Evolutionary conservation across 805 yeast genomes (phyloP), one percentile per base, ranked within the genome.

Genomic region (Torulaspora microellipsoides): DNA sequence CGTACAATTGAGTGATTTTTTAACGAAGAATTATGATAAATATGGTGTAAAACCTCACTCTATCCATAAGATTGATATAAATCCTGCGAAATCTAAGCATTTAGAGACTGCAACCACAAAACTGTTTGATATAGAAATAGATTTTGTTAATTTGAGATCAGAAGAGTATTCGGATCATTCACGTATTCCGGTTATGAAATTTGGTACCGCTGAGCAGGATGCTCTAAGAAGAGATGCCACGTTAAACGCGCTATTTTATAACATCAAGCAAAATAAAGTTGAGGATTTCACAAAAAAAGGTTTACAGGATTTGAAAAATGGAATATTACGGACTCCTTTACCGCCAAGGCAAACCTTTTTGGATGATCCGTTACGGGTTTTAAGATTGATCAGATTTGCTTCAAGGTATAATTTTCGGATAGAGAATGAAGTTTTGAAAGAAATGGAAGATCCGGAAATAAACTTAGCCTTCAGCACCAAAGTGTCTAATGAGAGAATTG

Each of bases 41-140:
- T 58, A 64, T 61, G 67, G 61, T 8, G 45, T 60, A 13, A 53
- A 49, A 12, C 64, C 68, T 4, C 60, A 68, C 8, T 68, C 78
- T 8, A 73, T 87, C 28, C 95, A 90, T 60, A 85, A 83, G 45
- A 89, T 93, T 49, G 89, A 85, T 48, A 81, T 82, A 61, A 93
- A 95, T 64, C 99, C 99, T 0, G 97, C 86, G 50, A 91, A 90
- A 63, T 85, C 95, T 1, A 95, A 93, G 67, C 99, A 93, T 68
- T 69, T 93, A 54, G 99, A 93, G 56, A 95, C 99, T 1, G 95
- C 97, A 33, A 93, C 97, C 3, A 89, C 96, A 1, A 85, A 81
- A 56, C 65, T 93, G 9, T 86, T 76, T 57, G 95, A 82, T 1
- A 62, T 83, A n/a, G 96, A 88, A 56, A 78, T 93, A 41, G 99